phyloP scores from a whole-genome alignment of 176 grass and related monocot species.

The Aegilops speltoides region DNA sequence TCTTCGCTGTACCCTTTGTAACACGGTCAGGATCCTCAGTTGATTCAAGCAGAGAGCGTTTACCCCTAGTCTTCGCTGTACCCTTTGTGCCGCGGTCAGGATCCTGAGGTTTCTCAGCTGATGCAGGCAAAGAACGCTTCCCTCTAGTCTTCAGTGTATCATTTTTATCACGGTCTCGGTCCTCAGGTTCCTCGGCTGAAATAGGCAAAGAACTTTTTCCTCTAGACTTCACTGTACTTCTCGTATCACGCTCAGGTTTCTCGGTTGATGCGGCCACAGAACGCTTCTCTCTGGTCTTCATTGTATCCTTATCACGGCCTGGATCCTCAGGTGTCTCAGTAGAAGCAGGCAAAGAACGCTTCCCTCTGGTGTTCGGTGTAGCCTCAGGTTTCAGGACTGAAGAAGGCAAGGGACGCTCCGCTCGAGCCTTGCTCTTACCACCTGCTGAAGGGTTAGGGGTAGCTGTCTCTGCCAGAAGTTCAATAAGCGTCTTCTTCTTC shows the following conservation, averaged over 20 bases:
- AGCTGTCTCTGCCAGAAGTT: slow-evolving; percentile 44
- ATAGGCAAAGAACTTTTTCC: neutral
- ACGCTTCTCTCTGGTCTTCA: neutral
- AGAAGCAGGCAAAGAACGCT: neutral
- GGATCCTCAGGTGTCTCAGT: neutral
- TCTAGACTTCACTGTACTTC: neutral
- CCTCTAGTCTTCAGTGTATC: slow-evolving; percentile 12
- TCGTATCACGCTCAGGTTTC: neutral
- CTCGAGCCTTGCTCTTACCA: slow-evolving; percentile 40
- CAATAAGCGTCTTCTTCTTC: slow-evolving; percentile 56
- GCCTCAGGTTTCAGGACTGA: neutral
- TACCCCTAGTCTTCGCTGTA: slow-evolving; percentile 16
- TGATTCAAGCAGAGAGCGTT: slow-evolving; percentile 1
- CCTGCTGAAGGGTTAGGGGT: slow-evolving; percentile 7
- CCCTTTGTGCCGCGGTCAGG: neutral
- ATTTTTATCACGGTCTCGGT: neutral
- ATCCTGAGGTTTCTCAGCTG: neutral
- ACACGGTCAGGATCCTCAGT: slow-evolving; percentile 9
- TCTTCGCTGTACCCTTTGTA: neutral
- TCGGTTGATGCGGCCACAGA: neutral
- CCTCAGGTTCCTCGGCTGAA: neutral
- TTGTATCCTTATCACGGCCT: neutral
- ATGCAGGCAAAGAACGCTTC: slow-evolving; percentile 2
- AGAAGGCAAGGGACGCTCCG: slow-evolving; percentile 7
- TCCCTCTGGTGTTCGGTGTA: slow-evolving; percentile 19